These are phyloP conservation scores for Oemleria cerasiformis DNA, from an alignment of 306 rosid genomes.

Conservation along the genomic window DNA sequence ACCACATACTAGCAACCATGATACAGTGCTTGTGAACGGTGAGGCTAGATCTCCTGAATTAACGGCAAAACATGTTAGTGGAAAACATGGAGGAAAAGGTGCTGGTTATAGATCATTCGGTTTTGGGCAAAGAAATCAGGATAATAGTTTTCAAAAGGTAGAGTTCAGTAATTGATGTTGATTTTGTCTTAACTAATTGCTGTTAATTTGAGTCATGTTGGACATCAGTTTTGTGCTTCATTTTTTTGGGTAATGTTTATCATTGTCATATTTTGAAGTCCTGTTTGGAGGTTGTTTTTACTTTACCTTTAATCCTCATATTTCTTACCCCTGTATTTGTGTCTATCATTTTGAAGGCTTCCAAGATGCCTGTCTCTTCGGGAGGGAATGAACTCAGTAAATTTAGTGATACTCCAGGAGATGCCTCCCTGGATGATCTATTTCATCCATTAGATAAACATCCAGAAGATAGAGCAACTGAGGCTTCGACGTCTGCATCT, in stretches of 20 bases:
- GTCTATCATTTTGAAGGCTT: slow-evolving; percentile 54
- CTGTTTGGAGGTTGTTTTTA: not conserved
- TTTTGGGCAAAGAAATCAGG: slow-evolving; percentile 71
- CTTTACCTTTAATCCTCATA: not conserved
- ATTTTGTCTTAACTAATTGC: slow-evolving; percentile 9
- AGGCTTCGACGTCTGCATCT: slow-evolving; percentile 83
- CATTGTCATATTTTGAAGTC: not conserved
- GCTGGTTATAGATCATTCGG: slow-evolving; percentile 55
- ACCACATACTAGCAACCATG: slow-evolving; percentile 39
- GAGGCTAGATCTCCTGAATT: slow-evolving; percentile 57
- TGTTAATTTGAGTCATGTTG: slow-evolving; percentile 16
- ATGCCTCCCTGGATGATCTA: slow-evolving; percentile 91
- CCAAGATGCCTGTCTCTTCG: slow-evolving; percentile 49
- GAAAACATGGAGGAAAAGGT: slow-evolving; percentile 59
- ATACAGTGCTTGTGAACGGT: slow-evolving; percentile 56
- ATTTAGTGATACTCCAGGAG: slow-evolving; percentile 98
- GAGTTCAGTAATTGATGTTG: slow-evolving; percentile 15
- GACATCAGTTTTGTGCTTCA: slow-evolving; percentile 7
- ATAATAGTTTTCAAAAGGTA: slow-evolving; percentile 66
- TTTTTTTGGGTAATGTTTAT: slow-evolving; percentile 5
- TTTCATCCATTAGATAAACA: slow-evolving; percentile 77
- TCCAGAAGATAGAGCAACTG: slow-evolving; percentile 54
- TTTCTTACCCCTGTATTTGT: slow-evolving; percentile 27
- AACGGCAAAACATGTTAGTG: slow-evolving; percentile 32
- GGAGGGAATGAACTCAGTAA: slow-evolving; percentile 88